Percentiles rank a stretch among this genome's conserved stretches.
Conservation (phyloP, 345 rosid genomes). For the Dipteronia dyeriana region DNA sequence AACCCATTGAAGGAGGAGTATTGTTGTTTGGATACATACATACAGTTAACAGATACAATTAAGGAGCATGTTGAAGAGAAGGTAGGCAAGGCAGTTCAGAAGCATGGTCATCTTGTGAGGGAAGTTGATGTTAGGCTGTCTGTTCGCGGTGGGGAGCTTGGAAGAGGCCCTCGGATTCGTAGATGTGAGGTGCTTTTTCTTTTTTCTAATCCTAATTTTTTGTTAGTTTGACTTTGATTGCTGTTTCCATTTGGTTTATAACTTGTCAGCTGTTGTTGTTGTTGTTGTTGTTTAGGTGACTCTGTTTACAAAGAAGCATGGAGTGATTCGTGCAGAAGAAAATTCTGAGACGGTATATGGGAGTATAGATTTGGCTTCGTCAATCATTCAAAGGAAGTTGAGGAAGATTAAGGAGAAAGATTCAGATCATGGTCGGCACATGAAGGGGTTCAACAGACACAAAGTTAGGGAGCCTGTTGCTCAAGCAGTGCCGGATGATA, state of each 20-base stretch:
- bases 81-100: constrained; percentile 85
- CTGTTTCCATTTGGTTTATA: neutral
- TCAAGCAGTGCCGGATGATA: constrained; percentile 34
- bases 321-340: constrained; percentile 92
- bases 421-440: constrained; percentile 89
- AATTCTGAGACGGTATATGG: constrained; percentile 74
- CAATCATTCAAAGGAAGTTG: constrained; percentile 75
- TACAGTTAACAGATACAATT: constrained; percentile 70
- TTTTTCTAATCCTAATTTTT: neutral
- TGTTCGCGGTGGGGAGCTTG: constrained; percentile 87
- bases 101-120: constrained; percentile 80
- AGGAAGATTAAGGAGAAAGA: constrained; percentile 98
- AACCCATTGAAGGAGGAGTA: neutral
- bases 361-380: constrained; percentile 82
- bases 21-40: neutral
- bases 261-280: constrained; percentile 1
- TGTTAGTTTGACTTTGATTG: neutral
- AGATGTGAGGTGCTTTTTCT: constrained; percentile 71
- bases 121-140: constrained; percentile 93
- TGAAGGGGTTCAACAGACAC: constrained; percentile 72
- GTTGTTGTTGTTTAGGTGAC: constrained; percentile 54
- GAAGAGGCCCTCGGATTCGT: constrained; percentile 84
- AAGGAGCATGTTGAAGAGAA: constrained; percentile 84
- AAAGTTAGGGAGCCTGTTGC: constrained; percentile 62
- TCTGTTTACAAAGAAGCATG: constrained; percentile 87